Percentiles rank a stretch among this genome's conserved stretches.
These are phyloP conservation scores for Blepharisma stoltei DNA, from an alignment of 73 alveolate species.

Conservation along the genomic window DNA sequence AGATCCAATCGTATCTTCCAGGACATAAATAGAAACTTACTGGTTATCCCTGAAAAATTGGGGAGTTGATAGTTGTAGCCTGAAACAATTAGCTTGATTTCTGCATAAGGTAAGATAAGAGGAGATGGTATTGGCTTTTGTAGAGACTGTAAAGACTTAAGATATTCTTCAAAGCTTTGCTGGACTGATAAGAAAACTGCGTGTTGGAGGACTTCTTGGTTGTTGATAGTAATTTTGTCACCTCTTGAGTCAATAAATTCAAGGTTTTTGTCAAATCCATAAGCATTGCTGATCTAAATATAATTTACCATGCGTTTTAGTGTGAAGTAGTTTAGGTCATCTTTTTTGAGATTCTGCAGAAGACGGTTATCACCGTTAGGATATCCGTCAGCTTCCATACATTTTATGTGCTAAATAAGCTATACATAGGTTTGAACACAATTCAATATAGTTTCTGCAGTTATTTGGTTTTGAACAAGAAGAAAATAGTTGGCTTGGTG, in stretches of 20 bases:
- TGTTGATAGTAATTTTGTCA: neutral
- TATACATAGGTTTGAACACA: neutral
- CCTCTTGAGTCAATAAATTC: neutral
- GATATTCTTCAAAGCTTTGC: neutral
- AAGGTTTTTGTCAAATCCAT: neutral
- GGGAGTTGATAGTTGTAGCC: neutral
- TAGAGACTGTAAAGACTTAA: neutral
- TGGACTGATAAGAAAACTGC: too few species aligned
- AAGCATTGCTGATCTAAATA: neutral
- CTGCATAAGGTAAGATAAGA: neutral
- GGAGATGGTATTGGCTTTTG: neutral
- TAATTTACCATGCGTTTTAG: neutral
- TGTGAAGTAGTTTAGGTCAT: neutral
- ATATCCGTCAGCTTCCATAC: neutral
- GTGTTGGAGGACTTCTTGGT: neutral
- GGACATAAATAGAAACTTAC: neutral
- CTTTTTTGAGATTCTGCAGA: neutral
- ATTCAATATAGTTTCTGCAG: neutral
- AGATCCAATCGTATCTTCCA: too few species aligned
- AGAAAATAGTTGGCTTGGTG: neutral
- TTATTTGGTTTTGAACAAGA: neutral
- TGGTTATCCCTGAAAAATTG: neutral
- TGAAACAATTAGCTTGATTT: constrained; percentile 2
- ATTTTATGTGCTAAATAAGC: neutral
- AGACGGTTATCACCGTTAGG: neutral